Base-by-base conservation (phyloP, 2,329 filamentous ascomycete species). In the Fusarium continuum region DNA sequence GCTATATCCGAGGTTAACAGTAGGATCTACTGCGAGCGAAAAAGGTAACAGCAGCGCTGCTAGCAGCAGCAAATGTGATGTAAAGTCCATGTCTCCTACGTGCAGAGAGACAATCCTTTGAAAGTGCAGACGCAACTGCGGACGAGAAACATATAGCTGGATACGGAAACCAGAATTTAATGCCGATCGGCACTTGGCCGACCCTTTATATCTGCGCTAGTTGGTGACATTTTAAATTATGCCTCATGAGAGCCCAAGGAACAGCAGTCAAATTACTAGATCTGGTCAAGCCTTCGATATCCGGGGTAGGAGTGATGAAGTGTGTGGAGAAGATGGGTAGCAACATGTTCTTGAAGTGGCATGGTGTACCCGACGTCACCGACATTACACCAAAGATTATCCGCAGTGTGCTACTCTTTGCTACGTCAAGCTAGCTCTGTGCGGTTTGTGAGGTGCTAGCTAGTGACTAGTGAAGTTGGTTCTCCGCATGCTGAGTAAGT, bases 1-100 rank as follows among this genome's bases (percentile, higher is more conserved):
- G 25, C 88, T 83, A 71, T 93, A 93, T 4, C 81, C 82, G 19
- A 93, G 79, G 60, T 91, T 80, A 13, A 92, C 86, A 2, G 54
- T 20, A 14, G 59, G 19, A 11, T 47, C 34, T 1, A 70, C 66
- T 0, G 68, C 66, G 4, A 13, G 2, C 8, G 35, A 54, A 8
- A 41, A 43, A 4, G 64, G 50, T 1, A 62, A 14, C 2, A 68
- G 32, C 6, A 70, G 25, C 4, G 50, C 32, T 10, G 25, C 41
- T 2, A 46, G 19, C 14, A 55, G n/a, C 2, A 67, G 29, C 10
- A 60, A 13, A 23, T 16, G 20, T 16, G 20, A 26, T 16, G 43
- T 3, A 48, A 5, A 4, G 48, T 28, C 25, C 61, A 64, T 64
- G 5, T 2, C 19, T 11, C n/a, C 17, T 10, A 13, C 8, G 14